phyloP scores from a whole-genome alignment of 345 rosid genomes.

The Brassica carinata region DNA sequence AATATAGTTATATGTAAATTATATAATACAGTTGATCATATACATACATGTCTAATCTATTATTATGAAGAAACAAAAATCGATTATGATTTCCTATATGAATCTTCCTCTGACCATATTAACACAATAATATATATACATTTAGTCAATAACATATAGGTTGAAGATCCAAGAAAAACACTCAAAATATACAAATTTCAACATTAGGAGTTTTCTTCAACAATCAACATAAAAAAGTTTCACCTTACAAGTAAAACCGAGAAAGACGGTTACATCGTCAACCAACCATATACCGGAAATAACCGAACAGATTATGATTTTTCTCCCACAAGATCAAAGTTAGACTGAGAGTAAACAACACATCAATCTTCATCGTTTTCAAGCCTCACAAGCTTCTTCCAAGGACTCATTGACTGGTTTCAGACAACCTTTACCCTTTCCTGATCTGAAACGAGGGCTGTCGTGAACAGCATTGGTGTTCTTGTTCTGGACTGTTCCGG shows the following conservation, averaged over 20 bases:
- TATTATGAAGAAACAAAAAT: no score
- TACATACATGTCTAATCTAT: no score
- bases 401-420: constrained; percentile 45
- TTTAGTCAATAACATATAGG: not conserved
- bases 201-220: constrained; percentile 24
- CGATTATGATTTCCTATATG: not conserved
- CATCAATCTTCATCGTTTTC: constrained; percentile 27
- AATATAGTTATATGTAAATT: no score
- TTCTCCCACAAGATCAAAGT: constrained; percentile 28
- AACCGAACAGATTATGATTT: constrained; percentile 21
- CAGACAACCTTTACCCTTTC: constrained; percentile 48
- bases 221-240: constrained; percentile 27
- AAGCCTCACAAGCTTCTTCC: constrained; percentile 45
- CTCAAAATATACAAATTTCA: constrained; percentile 30
- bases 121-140: not conserved
- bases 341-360: constrained; percentile 31
- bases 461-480: constrained; percentile 28
- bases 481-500: constrained; percentile 47
- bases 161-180: not conserved
- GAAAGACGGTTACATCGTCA: constrained; percentile 30
- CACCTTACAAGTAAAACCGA: constrained; percentile 23
- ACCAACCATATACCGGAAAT: constrained; percentile 34
- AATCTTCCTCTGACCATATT: not conserved
- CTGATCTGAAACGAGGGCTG: constrained; percentile 44
- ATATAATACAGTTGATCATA: no score